Percentiles rank a stretch among this genome's conserved stretches.
These are phyloP conservation scores for Eucalyptus polyanthemos DNA, from an alignment of 345 rosid species.

Conservation along the genomic window DNA sequence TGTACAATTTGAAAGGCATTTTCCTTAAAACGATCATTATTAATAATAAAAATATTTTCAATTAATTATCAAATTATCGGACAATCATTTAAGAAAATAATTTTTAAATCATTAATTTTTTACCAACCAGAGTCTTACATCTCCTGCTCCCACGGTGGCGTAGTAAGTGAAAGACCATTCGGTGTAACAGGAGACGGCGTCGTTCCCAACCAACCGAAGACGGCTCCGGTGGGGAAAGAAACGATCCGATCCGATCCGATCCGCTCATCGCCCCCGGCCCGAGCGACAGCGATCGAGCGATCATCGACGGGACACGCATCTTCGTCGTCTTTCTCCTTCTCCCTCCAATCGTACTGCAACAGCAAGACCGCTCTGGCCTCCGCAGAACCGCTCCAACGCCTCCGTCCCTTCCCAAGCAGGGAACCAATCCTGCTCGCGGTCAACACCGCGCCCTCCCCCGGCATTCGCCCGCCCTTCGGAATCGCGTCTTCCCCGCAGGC, in stretches of 20 bases:
- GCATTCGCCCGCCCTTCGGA: neutral
- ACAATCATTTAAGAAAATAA: no score
- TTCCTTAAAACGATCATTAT: no score
- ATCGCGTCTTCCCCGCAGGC: neutral
- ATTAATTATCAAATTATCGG: no score
- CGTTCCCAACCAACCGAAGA: neutral
- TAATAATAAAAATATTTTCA: no score
- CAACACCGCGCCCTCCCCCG: neutral
- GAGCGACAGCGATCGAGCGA: neutral
- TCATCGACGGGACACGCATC: neutral
- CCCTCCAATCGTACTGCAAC: neutral
- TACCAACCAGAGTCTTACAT: neutral
- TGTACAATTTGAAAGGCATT: no score
- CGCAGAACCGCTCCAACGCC: neutral
- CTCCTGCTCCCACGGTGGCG: neutral
- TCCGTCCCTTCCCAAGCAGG: neutral
- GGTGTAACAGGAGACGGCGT: neutral
- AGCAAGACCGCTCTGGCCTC: neutral
- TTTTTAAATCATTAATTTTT: no score
- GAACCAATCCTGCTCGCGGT: neutral
- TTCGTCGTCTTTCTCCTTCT: neutral
- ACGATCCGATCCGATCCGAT: neutral
- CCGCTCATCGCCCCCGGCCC: neutral
- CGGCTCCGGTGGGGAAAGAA: neutral
- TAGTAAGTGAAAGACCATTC: neutral